These are phyloP conservation scores for Mycena polygramma DNA, from an alignment of 768 basidiomycete species.

Conservation along the genomic window DNA sequence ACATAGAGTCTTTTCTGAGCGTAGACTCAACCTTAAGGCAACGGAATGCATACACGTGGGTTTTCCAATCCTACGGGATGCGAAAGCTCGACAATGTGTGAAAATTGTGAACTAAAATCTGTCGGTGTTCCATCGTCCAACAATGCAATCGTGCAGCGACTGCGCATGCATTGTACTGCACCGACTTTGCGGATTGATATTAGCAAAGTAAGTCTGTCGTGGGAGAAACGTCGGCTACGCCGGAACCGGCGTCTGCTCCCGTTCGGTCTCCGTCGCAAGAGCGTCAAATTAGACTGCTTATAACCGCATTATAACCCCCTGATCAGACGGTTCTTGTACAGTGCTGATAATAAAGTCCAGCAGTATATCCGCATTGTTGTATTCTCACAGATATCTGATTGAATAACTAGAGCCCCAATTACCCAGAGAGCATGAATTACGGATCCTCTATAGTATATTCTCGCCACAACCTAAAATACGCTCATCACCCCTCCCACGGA, in stretches of 20 bases:
- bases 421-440: conserved; percentile 4
- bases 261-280: no score
- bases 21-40: no score
- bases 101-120: neutral
- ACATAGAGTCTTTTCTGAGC: no score
- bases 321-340: no score
- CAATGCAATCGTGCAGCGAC: neutral
- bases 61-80: neutral
- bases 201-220: neutral
- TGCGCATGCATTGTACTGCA: neutral
- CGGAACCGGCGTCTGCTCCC: neutral
- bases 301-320: no score
- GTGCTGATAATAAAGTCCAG: no score
- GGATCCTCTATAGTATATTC: neutral
- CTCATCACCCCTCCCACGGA: neutral
- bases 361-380: no score
- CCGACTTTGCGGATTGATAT: neutral
- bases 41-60: no score
- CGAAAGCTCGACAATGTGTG: neutral
- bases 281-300: neutral
- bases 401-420: no score
- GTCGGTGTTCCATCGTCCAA: no score
- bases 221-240: neutral
- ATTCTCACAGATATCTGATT: no score
- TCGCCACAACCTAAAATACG: neutral